Base-by-base conservation (phyloP, 352 stramenopile genomes). In the Phytophthora chlamydospora region DNA sequence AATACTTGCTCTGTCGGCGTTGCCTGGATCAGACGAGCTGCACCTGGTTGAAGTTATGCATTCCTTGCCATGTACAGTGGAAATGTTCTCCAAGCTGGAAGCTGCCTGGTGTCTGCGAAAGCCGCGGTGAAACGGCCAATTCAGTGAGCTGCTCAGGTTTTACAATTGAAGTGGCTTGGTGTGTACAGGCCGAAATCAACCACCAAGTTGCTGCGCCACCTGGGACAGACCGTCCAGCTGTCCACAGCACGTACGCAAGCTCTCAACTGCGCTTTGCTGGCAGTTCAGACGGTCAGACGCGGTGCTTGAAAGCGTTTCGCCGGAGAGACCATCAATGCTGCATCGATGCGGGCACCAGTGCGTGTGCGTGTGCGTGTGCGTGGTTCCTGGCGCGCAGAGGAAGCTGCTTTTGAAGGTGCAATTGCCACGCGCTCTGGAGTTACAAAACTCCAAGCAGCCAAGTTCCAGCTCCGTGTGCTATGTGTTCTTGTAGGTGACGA, bases 151-250 rank as follows among this genome's bases (percentile, higher is more conserved):
- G 27, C n/a, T n/a, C n/a, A n/a, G n/a, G n/a, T n/a, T n/a, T n/a
- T n/a, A n/a, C n/a, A n/a, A 38, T 43, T 52, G 29, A 21, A 44
- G 21, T n/a, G 33, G 2, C 4, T 62, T 52, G 35, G 36, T 56
- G 53, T 61, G 46, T 64, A 64, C 46, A 21, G n/a, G n/a, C 33
- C 34, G 17, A n/a, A 53, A 44, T 45, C 33, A 62, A 62, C 31
- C 14, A 46, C 34, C 17, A 19, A 43, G 27, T 31, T 9, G 16
- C 31, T 41, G 19, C 17, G 35, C 24, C 6, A n/a, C 35, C 24
- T 34, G 34, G 39, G 34, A 62, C 54, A 41, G 40, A 39, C 31
- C 42, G 6, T 21, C 17, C 52, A 45, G 41, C 41, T 61, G 32
- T 39, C 43, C 21, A 24, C 21, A 36, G 11, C 5, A 49, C 24